A percentile compares a stretch with the other conserved stretches of the same genome.
Evolutionary conservation across 306 rosid species (phyloP).

Genomic region (Cucurbita pepo): DNA sequence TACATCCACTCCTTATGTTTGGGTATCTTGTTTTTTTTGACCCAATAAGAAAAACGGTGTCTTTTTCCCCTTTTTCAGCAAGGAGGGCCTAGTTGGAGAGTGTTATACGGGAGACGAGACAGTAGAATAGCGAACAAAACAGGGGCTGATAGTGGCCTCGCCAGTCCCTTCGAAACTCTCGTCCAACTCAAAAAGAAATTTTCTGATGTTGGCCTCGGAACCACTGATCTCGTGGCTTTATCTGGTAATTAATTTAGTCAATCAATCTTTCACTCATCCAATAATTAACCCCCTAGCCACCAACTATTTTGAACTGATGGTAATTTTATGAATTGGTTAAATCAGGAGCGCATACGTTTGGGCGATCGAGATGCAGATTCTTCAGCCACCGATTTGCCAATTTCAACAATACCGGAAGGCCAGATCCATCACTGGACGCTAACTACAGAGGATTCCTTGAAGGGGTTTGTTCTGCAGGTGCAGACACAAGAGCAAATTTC

Average conservation of each 20-base stretch:
- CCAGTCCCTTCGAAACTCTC: constrained; percentile 37
- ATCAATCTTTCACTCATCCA: too few species aligned
- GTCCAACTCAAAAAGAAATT: constrained; percentile 35
- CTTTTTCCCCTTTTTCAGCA: constrained; percentile 13
- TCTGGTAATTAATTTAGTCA: constrained; percentile 26
- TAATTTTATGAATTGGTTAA: too few species aligned
- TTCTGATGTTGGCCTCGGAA: constrained; percentile 31
- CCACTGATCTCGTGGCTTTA: constrained; percentile 54
- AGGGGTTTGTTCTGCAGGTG: constrained; percentile 13
- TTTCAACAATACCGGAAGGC: constrained; percentile 30
- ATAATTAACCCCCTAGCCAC: too few species aligned
- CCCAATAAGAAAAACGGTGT: not conserved
- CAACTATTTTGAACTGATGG: too few species aligned
- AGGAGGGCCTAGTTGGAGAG: constrained; percentile 66
- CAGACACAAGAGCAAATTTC: not conserved
- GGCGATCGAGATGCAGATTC: constrained; percentile 43
- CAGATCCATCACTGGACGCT: constrained; percentile 45
- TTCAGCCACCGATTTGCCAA: constrained; percentile 44
- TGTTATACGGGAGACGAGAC: constrained; percentile 53
- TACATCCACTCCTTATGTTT: not conserved
- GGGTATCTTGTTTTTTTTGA: too few species aligned
- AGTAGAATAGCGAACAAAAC: constrained; percentile 44
- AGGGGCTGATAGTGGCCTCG: constrained; percentile 44
- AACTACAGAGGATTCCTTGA: constrained; percentile 35
- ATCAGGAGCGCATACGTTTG: constrained; percentile 65